These are phyloP conservation scores for Jacaranda copaia DNA, from an alignment of 257 asterid genomes.

Conservation along the genomic window DNA sequence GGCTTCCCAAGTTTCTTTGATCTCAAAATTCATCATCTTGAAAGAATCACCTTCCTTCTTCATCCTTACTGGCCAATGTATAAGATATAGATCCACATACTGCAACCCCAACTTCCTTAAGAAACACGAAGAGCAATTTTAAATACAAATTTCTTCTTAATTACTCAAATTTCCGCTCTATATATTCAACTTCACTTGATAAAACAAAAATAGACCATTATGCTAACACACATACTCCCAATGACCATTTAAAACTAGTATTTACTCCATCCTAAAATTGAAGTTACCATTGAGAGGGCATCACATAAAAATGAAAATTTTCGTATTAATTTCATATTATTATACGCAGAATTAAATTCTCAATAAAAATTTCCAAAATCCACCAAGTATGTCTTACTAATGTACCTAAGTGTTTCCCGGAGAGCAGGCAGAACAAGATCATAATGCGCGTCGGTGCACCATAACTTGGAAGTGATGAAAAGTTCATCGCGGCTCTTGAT, in stretches of 20 bases:
- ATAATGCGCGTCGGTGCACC: conserved; percentile 40
- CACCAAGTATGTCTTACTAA: neutral
- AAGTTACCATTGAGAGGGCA: neutral
- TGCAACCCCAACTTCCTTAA: conserved; percentile 49
- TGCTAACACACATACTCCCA: no score
- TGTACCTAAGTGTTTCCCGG: conserved; percentile 47
- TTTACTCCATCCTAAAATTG: no score
- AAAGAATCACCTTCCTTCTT: neutral
- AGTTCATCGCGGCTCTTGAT: conserved; percentile 48
- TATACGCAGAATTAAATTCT: neutral
- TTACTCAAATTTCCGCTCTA: neutral
- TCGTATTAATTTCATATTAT: no score
- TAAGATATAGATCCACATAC: conserved; percentile 55
- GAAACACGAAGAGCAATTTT: neutral
- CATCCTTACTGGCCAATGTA: conserved; percentile 58
- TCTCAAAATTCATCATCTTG: conserved; percentile 44
- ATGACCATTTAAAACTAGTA: no score
- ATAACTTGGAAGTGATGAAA: conserved; percentile 60
- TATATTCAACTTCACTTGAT: neutral
- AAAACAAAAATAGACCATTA: no score
- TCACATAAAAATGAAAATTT: neutral
- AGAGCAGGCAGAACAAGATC: conserved; percentile 59
- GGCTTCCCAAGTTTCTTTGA: conserved; percentile 59
- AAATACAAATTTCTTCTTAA: neutral
- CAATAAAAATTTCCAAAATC: neutral